Evolutionary conservation across 305 asterid genomes (phyloP).

Genomic region (Fraxinus nigra): DNA sequence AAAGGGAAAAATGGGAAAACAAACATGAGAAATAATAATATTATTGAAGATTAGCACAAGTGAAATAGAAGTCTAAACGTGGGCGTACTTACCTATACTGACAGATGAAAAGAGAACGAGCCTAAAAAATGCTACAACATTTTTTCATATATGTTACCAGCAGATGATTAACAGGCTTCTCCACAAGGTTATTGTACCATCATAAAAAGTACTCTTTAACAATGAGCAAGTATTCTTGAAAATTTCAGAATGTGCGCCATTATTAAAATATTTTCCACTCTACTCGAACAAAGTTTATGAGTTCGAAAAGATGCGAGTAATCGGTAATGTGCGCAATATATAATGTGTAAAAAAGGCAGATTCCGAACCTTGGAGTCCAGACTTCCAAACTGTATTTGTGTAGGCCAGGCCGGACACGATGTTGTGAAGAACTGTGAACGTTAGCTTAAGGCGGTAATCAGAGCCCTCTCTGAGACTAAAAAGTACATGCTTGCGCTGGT

Average conservation of each 20-base stretch:
- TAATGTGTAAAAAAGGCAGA: background rate
- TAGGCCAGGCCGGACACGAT: constrained; percentile 73
- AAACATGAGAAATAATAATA: background rate
- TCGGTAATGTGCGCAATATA: background rate
- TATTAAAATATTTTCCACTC: background rate
- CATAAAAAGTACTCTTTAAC: background rate
- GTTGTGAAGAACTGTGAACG: constrained; percentile 76
- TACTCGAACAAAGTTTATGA: background rate
- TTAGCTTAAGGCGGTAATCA: constrained; percentile 58
- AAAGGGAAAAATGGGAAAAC: background rate
- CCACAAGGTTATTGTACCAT: background rate
- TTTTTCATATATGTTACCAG: background rate
- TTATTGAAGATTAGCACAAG: background rate
- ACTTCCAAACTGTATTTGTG: constrained; percentile 72
- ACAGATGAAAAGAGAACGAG: background rate
- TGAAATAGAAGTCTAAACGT: background rate
- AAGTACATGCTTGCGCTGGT: constrained; percentile 38
- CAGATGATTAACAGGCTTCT: background rate
- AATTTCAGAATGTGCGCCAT: background rate
- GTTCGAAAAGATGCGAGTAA: background rate
- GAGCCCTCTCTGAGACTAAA: constrained; percentile 69
- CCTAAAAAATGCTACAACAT: background rate
- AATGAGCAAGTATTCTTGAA: background rate
- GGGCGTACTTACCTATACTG: background rate
- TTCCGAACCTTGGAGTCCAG: constrained; percentile 62